Base-by-base conservation (phyloP, 2,329 filamentous ascomycete genomes). In the Aureobasidium mangrovei region DNA sequence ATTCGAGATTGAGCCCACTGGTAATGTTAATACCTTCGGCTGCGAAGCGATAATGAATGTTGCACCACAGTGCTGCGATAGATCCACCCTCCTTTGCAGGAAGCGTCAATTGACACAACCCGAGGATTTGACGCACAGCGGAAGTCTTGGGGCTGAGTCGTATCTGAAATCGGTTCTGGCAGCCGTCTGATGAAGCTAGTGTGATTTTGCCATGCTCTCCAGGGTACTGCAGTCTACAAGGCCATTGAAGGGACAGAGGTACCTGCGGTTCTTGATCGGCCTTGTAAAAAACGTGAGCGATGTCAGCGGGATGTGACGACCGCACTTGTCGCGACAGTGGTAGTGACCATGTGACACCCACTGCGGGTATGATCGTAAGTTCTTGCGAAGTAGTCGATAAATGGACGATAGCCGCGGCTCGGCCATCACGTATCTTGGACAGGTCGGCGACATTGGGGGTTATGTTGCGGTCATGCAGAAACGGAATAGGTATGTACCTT, bases 11-110 rank as follows among this genome's bases (percentile, higher is more conserved):
- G 6, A 44, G 33, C 18, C 29, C 47, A 28, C 28, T 36, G 9
- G 28, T 33, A 7, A 33, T 27, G 5, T 41, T 38, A 10, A 40
- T 8, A 12, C 55, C 38, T 24, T 52, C 46, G 7, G 26, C 18
- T n/a, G 27, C 26, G 9, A 59, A 42, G 7, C 35, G 39, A 41
- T 46, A 12, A 46, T 54, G 39, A 35, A 55, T 53, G 48, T 46
- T 56, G 55, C 64, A 67, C 67, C 67, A 70, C 2, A 62, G 55
- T 28, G 56, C 57, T 3, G 58, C 58, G 7, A 68, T 47, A 4
- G 49, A 39, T 18, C 58, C 46, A n/a, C 61, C 60, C 31, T 63
- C 54, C 18, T 55, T 49, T 12, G 57, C 51, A 7, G 62, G 62
- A 26, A 70, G 57, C 7, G 68, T 57, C 3, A 59, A 35, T 28